Evolutionary conservation across 2,329 filamentous ascomycete species (phyloP).

Genomic region (Scedosporium minutisporum): DNA sequence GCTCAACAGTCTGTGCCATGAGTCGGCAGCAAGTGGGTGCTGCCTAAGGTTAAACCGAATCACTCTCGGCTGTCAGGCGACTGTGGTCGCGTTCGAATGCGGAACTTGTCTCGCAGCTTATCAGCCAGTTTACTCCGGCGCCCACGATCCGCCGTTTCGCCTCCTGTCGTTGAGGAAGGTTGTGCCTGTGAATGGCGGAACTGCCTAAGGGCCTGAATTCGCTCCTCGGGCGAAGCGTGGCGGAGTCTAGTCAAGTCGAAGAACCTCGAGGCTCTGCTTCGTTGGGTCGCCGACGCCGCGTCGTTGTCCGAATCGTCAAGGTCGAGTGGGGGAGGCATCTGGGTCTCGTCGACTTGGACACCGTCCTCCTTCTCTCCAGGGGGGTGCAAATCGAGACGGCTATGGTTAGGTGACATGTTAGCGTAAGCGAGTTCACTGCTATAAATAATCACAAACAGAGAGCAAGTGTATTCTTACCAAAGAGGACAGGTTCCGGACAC

Average conservation of each 20-base stretch:
- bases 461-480: constrained; percentile 40
- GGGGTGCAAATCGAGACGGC: constrained; percentile 44
- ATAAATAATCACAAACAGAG: background rate
- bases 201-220: constrained; percentile 48
- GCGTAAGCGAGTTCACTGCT: background rate
- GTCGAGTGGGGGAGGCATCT: constrained; percentile 30
- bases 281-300: constrained; percentile 21
- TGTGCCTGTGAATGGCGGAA: constrained; percentile 15
- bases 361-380: constrained; percentile 14
- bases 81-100: constrained; percentile 38
- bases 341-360: constrained; percentile 10
- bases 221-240: constrained; percentile 50
- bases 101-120: constrained; percentile 43
- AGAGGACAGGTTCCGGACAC: constrained; percentile 61
- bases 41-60: background rate
- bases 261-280: constrained; percentile 39
- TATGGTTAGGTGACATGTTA: constrained; percentile 15
- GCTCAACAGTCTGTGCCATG: background rate
- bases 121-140: constrained; percentile 36
- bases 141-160: constrained; percentile 22
- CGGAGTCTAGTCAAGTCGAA: constrained; percentile 48
- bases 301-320: constrained; percentile 27
- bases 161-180: constrained; percentile 11
- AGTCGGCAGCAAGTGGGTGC: background rate
- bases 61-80: background rate